Evolutionary conservation across 805 yeast genomes (phyloP).

Genomic region (Hanseniaspora clermontiae): DNA sequence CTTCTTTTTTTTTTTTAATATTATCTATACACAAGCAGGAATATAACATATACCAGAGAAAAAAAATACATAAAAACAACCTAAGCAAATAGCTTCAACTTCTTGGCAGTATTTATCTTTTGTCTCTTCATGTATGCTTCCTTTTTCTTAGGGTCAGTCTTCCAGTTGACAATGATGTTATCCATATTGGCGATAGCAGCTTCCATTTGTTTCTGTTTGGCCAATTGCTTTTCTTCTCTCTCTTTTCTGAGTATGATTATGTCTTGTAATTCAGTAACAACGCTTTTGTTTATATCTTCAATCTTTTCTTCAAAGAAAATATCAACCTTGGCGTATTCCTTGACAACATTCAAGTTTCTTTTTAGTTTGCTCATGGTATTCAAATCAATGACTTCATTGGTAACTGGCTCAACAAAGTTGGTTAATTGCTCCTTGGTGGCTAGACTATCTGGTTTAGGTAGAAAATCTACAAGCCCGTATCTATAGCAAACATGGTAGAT

Average conservation of each 20-base stretch:
- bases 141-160: slow-evolving; percentile 40
- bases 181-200: slow-evolving; percentile 60
- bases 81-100: slow-evolving; percentile 9
- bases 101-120: slow-evolving; percentile 15
- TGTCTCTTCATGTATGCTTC: slow-evolving; percentile 33
- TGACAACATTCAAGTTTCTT: slow-evolving; percentile 40
- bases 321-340: slow-evolving; percentile 20
- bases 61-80: neutral
- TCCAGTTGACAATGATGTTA: slow-evolving; percentile 48
- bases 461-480: slow-evolving; percentile 63
- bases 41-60: neutral
- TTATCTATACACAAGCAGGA: slow-evolving; percentile 1
- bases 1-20: neutral
- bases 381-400: slow-evolving; percentile 50
- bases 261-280: neutral
- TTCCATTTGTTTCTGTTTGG: slow-evolving; percentile 44
- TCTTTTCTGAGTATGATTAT: neutral
- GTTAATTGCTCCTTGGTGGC: slow-evolving; percentile 21
- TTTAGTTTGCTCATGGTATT: slow-evolving; percentile 68
- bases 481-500: slow-evolving; percentile 69
- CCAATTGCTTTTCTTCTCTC: neutral
- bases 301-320: slow-evolving; percentile 6
- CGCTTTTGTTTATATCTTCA: neutral
- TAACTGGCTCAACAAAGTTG: slow-evolving; percentile 75
- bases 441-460: slow-evolving; percentile 35